Conservation (phyloP, 768 basidiomycete species). For the Ramaria sp. region DNA sequence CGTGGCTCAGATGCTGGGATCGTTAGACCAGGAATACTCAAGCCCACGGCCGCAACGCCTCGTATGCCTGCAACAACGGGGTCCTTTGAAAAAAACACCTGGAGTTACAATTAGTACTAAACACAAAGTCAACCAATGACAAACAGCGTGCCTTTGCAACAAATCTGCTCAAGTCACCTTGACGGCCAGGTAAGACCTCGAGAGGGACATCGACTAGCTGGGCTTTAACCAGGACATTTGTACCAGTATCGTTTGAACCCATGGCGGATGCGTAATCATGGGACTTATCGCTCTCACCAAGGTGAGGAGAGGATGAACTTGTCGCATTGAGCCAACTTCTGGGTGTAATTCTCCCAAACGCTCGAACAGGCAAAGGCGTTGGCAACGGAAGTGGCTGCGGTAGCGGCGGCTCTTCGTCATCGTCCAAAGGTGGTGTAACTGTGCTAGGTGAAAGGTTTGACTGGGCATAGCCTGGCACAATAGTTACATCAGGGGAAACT, state of each 20-base stretch:
- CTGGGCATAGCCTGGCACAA: too few relatives aligned
- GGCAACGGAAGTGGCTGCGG: conserved; percentile 44
- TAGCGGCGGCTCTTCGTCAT: conserved; percentile 11
- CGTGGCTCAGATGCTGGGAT: conserved; percentile 15
- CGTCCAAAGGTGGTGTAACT: background rate
- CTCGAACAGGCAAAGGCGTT: conserved; percentile 55
- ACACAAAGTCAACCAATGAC: background rate
- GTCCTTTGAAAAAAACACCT: conserved; percentile 59
- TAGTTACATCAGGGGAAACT: conserved; percentile 25
- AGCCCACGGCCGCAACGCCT: conserved; percentile 51
- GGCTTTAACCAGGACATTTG: conserved; percentile 49
- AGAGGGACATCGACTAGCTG: conserved; percentile 64
- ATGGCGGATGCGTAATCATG: background rate
- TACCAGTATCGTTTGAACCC: conserved; percentile 28
- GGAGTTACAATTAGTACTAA: conserved; percentile 9
- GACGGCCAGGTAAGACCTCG: conserved; percentile 66
- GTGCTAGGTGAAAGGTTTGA: background rate
- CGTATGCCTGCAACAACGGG: conserved; percentile 62
- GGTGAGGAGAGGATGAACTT: conserved; percentile 15
- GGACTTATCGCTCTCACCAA: background rate
- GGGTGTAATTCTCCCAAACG: conserved; percentile 68
- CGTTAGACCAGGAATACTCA: conserved; percentile 51
- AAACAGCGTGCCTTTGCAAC: conserved; percentile 53
- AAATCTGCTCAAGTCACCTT: conserved; percentile 66
- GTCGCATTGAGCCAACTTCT: conserved; percentile 50